Evolutionary conservation across 257 asterid species (phyloP).

Genomic region (Rauvolfia tetraphylla): DNA sequence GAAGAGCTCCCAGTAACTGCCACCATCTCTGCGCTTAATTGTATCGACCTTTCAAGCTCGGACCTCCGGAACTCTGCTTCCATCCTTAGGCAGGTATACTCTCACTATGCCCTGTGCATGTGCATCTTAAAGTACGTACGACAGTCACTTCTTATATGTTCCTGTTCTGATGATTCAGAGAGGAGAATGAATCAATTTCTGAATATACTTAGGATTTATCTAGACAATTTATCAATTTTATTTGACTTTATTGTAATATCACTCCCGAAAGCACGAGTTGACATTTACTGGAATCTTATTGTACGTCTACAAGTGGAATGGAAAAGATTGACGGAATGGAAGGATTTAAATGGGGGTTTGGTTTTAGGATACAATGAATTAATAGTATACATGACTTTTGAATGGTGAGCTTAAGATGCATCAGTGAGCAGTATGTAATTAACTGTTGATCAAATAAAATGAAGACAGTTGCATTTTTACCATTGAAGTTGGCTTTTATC

Average conservation of each 20-base stretch:
- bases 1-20: slow-evolving; percentile 13
- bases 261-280: too few species aligned
- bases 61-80: slow-evolving; percentile 30
- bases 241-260: too few species aligned
- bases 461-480: not conserved
- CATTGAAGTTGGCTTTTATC: too few species aligned
- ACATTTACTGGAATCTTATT: too few species aligned
- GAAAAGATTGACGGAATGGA: too few species aligned
- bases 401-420: not conserved
- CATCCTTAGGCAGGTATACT: slow-evolving; percentile 35
- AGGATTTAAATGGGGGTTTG: not conserved
- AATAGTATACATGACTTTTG: not conserved
- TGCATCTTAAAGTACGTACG: too few species aligned
- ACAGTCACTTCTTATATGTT: not conserved
- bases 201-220: too few species aligned
- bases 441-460: not conserved
- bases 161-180: not conserved
- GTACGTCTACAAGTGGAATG: too few species aligned
- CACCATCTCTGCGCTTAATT: slow-evolving; percentile 17
- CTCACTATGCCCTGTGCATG: not conserved
- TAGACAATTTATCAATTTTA: too few species aligned
- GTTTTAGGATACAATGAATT: not conserved
- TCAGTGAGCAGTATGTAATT: not conserved
- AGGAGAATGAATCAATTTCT: too few species aligned
- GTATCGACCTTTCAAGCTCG: slow-evolving; percentile 37